These are phyloP conservation scores for Sinapis alba DNA, from an alignment of 441 rosid genomes.

Conservation along the genomic window DNA sequence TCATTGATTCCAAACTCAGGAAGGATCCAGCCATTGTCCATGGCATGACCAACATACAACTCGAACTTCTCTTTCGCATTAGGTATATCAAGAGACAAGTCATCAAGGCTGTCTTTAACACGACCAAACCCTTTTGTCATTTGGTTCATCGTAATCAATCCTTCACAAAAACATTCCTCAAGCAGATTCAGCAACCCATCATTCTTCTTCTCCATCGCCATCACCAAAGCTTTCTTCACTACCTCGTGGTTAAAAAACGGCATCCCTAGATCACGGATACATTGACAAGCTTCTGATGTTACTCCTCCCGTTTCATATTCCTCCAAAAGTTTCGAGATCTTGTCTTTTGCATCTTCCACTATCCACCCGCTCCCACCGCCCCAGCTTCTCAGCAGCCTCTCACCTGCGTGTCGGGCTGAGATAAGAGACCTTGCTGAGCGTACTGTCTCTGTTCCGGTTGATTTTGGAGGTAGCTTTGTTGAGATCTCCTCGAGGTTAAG, in stretches of 20 bases:
- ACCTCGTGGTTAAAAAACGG: constrained; percentile 98
- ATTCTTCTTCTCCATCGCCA: constrained; percentile 99
- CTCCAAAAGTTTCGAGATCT: constrained; percentile 84
- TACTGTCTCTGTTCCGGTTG: constrained; percentile 87
- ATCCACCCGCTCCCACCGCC: constrained; percentile 99
- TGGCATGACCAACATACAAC: constrained; percentile 68
- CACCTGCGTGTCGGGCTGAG: constrained; percentile 95
- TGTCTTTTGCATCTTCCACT: constrained; percentile 99
- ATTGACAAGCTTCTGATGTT: constrained; percentile 92
- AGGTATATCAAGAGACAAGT: constrained; percentile 95
- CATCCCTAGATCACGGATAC: constrained; percentile 97
- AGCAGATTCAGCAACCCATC: constrained; percentile 85
- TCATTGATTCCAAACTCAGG: constrained; percentile 50
- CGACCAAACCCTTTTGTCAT: constrained; percentile 95
- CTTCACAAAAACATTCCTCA: constrained; percentile 83
- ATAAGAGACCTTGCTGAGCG: constrained; percentile 78
- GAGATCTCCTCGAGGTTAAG: constrained; percentile 88
- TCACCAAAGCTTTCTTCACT: constrained; percentile 96
- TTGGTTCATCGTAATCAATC: constrained; percentile 89
- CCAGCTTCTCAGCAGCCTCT: constrained; percentile 98
- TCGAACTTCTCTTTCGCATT: constrained; percentile 85
- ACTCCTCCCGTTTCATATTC: constrained; percentile 95
- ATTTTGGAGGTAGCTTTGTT: constrained; percentile 63
- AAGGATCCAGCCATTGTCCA: constrained; percentile 84
- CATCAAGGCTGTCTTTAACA: constrained; percentile 87